Conservation (phyloP, 2,329 filamentous ascomycete genomes). For the Pseudopithomyces maydicus region DNA sequence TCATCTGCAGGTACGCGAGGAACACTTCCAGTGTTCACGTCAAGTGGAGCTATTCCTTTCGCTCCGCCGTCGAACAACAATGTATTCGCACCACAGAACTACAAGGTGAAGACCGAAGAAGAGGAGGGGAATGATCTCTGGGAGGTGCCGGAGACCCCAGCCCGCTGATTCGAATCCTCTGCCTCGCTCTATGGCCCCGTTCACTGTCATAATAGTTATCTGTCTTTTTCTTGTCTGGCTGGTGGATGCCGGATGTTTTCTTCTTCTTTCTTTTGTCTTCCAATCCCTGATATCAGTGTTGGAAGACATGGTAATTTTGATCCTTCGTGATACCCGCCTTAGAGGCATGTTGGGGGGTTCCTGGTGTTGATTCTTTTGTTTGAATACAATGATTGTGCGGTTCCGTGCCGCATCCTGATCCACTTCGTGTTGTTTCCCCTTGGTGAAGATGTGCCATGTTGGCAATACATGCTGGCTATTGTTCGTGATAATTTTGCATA, state of each 20-base stretch:
- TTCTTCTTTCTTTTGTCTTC: neutral
- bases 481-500: neutral
- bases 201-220: neutral
- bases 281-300: neutral
- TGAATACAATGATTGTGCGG: neutral
- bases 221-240: neutral
- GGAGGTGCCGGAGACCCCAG: conserved; percentile 54
- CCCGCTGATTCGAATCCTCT: no score
- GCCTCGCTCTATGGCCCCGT: no score
- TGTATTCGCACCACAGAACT: neutral
- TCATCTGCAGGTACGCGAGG: conserved; percentile 44
- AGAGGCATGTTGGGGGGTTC: neutral
- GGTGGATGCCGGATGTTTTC: neutral
- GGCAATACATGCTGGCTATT: neutral
- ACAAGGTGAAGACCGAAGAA: conserved; percentile 10
- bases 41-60: conserved; percentile 45
- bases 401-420: neutral
- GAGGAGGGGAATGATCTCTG: conserved; percentile 42
- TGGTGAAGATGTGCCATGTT: neutral
- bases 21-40: conserved; percentile 56
- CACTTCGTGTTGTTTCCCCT: neutral
- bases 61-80: conserved; percentile 26
- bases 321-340: conserved; percentile 8
- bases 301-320: neutral
- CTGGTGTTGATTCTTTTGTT: neutral